Conservation (phyloP, 768 basidiomycete genomes). For the Mycena metata region DNA sequence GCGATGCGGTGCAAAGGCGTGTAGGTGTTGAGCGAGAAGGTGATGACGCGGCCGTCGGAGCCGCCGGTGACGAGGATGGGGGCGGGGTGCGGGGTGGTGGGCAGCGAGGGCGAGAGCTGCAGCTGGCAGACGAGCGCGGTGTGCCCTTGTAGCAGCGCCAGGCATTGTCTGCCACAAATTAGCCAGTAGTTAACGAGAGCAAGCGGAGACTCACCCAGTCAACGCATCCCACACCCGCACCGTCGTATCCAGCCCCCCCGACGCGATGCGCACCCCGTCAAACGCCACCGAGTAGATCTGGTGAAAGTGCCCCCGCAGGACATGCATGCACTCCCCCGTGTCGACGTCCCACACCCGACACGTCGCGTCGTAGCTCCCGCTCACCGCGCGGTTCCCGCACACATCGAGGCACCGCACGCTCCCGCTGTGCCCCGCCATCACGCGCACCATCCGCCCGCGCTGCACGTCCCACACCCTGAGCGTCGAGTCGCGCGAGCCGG, state of each 20-base stretch:
- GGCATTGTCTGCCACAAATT: constrained; percentile 69
- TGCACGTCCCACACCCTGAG: constrained; percentile 96
- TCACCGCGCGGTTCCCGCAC: constrained; percentile 85
- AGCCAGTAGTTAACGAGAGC: background rate
- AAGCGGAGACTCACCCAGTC: constrained; percentile 72
- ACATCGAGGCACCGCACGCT: constrained; percentile 94
- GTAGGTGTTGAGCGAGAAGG: constrained; percentile 67
- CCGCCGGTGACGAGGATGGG: constrained; percentile 75
- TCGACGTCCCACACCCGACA: constrained; percentile 94
- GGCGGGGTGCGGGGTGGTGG: constrained; percentile 85
- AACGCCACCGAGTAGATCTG: constrained; percentile 95
- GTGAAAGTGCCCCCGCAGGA: constrained; percentile 86
- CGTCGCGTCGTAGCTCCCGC: constrained; percentile 93
- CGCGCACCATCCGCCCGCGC: constrained; percentile 72
- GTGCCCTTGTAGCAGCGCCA: constrained; percentile 91
- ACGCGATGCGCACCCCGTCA: constrained; percentile 84
- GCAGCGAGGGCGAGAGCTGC: constrained; percentile 71
- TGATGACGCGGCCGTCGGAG: constrained; percentile 86
- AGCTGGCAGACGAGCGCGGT: constrained; percentile 94
- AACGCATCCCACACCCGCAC: constrained; percentile 91
- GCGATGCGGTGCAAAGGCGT: constrained; percentile 74
- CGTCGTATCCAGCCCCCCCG: constrained; percentile 94
- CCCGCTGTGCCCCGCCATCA: constrained; percentile 81
- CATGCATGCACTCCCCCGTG: constrained; percentile 87
- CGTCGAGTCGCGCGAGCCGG: constrained; percentile 89